Conservation (phyloP, 176 grass and related monocot species). For the Oryza glaberrima region DNA sequence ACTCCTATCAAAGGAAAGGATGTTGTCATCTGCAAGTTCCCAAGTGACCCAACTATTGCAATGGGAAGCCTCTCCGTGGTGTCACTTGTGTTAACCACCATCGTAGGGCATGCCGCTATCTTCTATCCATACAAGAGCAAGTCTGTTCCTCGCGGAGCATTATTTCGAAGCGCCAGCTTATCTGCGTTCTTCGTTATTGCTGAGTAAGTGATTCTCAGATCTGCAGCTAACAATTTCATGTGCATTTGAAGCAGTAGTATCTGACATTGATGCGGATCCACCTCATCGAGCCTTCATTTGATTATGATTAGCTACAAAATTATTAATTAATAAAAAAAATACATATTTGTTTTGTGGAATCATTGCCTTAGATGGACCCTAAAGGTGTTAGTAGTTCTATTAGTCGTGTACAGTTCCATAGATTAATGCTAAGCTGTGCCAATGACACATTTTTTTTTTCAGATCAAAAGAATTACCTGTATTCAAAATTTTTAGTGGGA, state of each 20-base stretch:
- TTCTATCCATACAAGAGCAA: constrained; percentile 73
- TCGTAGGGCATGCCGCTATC: constrained; percentile 56
- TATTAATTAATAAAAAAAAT: neutral
- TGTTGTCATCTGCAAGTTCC: constrained; percentile 76
- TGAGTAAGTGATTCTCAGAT: constrained; percentile 57
- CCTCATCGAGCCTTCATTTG: neutral
- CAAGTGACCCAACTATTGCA: constrained; percentile 65
- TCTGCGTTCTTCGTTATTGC: constrained; percentile 67
- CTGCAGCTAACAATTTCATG: neutral
- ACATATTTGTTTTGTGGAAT: neutral
- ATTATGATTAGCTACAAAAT: constrained; percentile 12
- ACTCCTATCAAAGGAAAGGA: constrained; percentile 61
- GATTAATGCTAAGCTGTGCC: neutral
- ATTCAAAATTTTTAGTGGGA: neutral
- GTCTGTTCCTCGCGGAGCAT: constrained; percentile 45
- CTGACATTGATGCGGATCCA: neutral
- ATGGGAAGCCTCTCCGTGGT: constrained; percentile 60
- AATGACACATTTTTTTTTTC: neutral
- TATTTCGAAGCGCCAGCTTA: constrained; percentile 70
- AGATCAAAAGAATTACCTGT: neutral
- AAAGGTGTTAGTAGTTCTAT: neutral
- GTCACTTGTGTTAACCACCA: constrained; percentile 47
- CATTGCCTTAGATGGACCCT: neutral
- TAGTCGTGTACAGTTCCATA: neutral
- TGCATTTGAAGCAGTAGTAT: neutral